These are phyloP conservation scores for Solanum medicagineum DNA, from an alignment of 257 asterid genomes.

Conservation along the genomic window DNA sequence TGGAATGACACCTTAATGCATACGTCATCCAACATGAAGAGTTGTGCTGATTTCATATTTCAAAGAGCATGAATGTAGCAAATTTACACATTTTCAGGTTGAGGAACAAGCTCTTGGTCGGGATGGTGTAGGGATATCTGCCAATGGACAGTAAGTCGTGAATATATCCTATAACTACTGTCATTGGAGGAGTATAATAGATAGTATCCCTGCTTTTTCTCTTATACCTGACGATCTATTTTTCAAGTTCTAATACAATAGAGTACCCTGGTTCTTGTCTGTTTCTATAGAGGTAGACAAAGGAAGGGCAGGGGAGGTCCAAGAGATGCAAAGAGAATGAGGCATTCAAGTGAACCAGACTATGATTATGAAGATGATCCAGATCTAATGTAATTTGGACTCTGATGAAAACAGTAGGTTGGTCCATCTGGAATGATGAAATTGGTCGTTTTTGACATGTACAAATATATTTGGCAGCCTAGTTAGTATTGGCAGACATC, in stretches of 20 bases:
- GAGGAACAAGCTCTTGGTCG: constrained; percentile 79
- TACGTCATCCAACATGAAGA: neutral
- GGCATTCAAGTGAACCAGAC: constrained; percentile 87
- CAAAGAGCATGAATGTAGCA: neutral
- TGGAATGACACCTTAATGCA: neutral
- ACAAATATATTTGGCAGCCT: neutral
- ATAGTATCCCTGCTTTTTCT: neutral
- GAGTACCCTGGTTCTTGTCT: neutral
- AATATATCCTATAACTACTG: neutral
- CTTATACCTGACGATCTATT: neutral
- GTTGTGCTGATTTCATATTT: neutral
- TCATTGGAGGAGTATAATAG: neutral
- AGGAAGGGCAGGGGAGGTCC: constrained; percentile 80
- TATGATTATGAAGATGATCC: constrained; percentile 91
- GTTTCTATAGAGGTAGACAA: constrained; percentile 61
- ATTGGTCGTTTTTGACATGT: neutral
- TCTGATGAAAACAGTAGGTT: neutral
- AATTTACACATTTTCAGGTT: constrained; percentile 30
- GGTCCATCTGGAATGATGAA: neutral
- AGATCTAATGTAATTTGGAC: constrained; percentile 49
- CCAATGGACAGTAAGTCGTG: constrained; percentile 73
- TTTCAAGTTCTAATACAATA: neutral
- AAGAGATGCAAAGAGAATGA: constrained; percentile 73
- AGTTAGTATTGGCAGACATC: neutral
- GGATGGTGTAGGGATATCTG: constrained; percentile 60